Evolutionary conservation across 768 basidiomycete genomes (phyloP).

Genomic region (Xerocomellus chrysenteron): DNA sequence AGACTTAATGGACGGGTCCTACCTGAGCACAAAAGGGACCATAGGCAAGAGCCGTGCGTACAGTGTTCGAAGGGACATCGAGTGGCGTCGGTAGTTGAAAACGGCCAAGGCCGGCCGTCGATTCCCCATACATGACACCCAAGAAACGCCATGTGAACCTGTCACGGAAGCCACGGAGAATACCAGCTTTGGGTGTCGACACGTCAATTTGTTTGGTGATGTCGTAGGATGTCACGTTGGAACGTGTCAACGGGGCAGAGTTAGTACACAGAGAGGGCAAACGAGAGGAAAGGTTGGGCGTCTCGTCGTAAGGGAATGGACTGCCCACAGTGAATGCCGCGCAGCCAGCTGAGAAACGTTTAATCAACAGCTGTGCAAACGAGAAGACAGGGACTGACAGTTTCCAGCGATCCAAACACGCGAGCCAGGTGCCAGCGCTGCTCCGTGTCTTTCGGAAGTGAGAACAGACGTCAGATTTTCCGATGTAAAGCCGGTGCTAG

Average conservation of each 20-base stretch:
- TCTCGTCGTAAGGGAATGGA: neutral
- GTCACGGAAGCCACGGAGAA: slow-evolving; percentile 17
- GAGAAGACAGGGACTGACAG: neutral
- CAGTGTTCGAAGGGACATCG: neutral
- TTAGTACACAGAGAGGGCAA: slow-evolving; percentile 21
- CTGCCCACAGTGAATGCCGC: neutral
- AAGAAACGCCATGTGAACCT: slow-evolving; percentile 20
- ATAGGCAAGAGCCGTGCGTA: slow-evolving; percentile 7
- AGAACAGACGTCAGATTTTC: slow-evolving; percentile 2
- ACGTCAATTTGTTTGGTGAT: slow-evolving; percentile 13
- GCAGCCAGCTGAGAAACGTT: neutral
- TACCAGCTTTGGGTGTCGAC: slow-evolving; percentile 14
- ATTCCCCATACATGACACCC: slow-evolving; percentile 14
- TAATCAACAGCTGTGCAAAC: neutral
- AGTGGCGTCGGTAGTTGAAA: slow-evolving; percentile 15
- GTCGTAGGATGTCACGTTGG: slow-evolving; percentile 20
- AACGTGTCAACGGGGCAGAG: slow-evolving; percentile 19
- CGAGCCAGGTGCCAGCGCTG: neutral
- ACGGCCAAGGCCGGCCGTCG: slow-evolving; percentile 4
- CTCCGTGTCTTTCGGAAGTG: slow-evolving; percentile 10
- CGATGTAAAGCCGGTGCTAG: neutral
- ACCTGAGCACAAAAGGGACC: slow-evolving; percentile 22
- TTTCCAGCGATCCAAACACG: slow-evolving; percentile 9
- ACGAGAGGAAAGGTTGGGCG: neutral
- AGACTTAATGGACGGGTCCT: neutral